Evolutionary conservation across 108 stramenopile species (phyloP), one percentile per base, ranked within the genome.

Genomic region (Nannochloropsis gaditana): DNA sequence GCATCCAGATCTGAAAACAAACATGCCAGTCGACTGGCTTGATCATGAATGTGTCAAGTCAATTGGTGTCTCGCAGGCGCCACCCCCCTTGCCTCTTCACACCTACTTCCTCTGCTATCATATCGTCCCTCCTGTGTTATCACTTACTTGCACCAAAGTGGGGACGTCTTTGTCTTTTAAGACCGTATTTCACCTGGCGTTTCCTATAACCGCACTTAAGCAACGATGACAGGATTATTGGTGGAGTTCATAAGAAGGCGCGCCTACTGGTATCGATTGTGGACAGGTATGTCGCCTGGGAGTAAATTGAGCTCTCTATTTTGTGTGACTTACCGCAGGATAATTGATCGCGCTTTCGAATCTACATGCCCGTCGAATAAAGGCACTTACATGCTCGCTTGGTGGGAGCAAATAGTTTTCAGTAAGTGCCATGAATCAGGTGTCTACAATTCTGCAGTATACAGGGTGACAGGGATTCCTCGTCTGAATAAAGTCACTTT

Each of bases 351-450:
- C n/a, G 4, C 8, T n/a, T 73, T n/a, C 15, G 19, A 15, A 73
- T n/a, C 15, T n/a, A n/a, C 59, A n/a, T n/a, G 3, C 1, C 3
- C 59, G n/a, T 73, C 59, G 15, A 15, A 73, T n/a, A 73, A 1
- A 73, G 59, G 59, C 59, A 73, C 59, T n/a, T 73, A 73, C n/a
- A 73, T 73, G 59, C 59, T 73, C 2, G 59, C 59, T n/a, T 73
- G 59, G 59, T 73, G 59, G 59, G 59, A 73, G 59, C 59, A 73
- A n/a, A 73, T 73, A 73, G 19, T 73, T 73, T 73, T 73, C 59
- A 73, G 59, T 73, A 73, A 73, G 59, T 73, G 59, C 2, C n/a
- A 73, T n/a, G 6, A 4, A n/a, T n/a, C 19, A n/a, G 15, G 3
- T 3, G 59, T n/a, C n/a, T 6, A n/a, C n/a, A 15, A n/a, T 73